Evolutionary conservation across 371 early-diverging fungal species (phyloP).

Genomic region (Dinochytrium kinnereticum): DNA sequence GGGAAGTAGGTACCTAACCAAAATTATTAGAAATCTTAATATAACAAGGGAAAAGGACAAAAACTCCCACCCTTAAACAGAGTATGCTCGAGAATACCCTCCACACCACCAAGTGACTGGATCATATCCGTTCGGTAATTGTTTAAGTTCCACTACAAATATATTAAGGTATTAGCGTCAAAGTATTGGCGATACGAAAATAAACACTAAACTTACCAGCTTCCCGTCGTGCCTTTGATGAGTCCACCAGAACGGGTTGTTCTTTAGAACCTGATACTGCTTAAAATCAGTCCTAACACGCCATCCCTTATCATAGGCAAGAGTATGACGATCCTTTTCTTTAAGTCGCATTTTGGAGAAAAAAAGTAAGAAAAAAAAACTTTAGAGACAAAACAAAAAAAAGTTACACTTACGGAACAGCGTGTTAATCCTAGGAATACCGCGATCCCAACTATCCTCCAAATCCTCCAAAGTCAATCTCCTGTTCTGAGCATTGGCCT

Average conservation of each 20-base stretch:
- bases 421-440: slow-evolving; percentile 99
- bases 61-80: slow-evolving; percentile 88
- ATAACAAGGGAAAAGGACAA: no score
- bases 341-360: background rate
- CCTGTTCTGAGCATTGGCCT: slow-evolving; percentile 95
- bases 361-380: background rate
- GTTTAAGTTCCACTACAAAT: slow-evolving; percentile 68
- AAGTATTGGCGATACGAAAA: background rate
- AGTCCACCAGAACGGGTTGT: slow-evolving; percentile 85
- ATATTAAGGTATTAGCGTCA: background rate
- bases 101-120: slow-evolving; percentile 97
- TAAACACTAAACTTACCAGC: slow-evolving; percentile 46
- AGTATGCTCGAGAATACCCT: slow-evolving; percentile 98
- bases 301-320: slow-evolving; percentile 99
- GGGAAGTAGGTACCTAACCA: slow-evolving; percentile 82
- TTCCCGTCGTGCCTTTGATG: slow-evolving; percentile 91
- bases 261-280: slow-evolving; percentile 94
- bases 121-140: slow-evolving; percentile 98
- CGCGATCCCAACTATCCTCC: slow-evolving; percentile 98
- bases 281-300: slow-evolving; percentile 96
- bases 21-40: no score
- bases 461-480: slow-evolving; percentile 95
- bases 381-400: background rate
- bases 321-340: slow-evolving; percentile 92
- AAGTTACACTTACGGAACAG: slow-evolving; percentile 56